Evolutionary conservation across 495 filamentous ascomycete genomes (phyloP), one percentile per base, ranked within the genome.

Genomic region (Staphylotrichum tortipilum): DNA sequence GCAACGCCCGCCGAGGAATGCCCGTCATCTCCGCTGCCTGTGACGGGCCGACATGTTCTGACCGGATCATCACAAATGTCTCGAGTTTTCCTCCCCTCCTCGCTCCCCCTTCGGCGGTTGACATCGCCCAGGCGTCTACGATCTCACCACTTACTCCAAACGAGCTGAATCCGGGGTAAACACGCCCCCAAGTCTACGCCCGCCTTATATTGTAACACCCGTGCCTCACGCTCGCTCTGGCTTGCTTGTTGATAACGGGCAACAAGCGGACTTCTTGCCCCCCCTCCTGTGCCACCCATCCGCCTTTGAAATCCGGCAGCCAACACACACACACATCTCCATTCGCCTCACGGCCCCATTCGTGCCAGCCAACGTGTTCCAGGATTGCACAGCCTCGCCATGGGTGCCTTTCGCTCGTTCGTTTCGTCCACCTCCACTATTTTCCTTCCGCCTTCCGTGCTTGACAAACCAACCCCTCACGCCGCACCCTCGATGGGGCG

Each of bases 181-280:
- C 28, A 21, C 24, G 18, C 22, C 35, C 21, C 19, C 34, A 29
- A 26, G 12, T 44, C 26, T 28, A 10, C 26, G 26, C 50, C 29
- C 29, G n/a, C 39, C n/a, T n/a, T n/a, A n/a, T n/a, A n/a, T n/a
- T 26, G 50, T 53, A 30, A 35, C 31, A 53, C 50, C 37, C 42
- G 26, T n/a, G n/a, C n/a, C n/a, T n/a, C n/a, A n/a, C n/a, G n/a
- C n/a, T n/a, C n/a, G n/a, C n/a, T n/a, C n/a, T n/a, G n/a, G n/a
- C n/a, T n/a, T n/a, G n/a, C n/a, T n/a, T n/a, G n/a, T n/a, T n/a
- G n/a, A n/a, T n/a, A n/a, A n/a, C 47, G 44, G 38, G 28, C 21
- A 37, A 15, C 39, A 35, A 43, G 19, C 18, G n/a, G 30, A 43
- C n/a, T n/a, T n/a, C n/a, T n/a, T n/a, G n/a, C 21, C 36, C 34